A percentile compares a stretch with the other conserved stretches of the same genome.
Conservation (phyloP, 1,139 yeast species). For the Hyphopichia wangnamkhiaoensis region DNA sequence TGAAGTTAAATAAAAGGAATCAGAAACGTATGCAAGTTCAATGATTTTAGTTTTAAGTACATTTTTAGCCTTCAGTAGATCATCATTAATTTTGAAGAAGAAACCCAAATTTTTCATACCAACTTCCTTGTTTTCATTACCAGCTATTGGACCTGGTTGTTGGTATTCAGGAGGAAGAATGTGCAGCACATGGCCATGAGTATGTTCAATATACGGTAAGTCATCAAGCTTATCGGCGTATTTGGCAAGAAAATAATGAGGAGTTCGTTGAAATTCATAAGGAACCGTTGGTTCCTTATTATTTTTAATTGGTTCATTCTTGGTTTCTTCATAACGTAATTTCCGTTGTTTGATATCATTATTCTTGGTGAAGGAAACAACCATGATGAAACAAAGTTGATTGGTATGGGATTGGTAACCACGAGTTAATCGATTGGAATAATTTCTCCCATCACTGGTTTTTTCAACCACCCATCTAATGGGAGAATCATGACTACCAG, state of each 20-base stretch:
- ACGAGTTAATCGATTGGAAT: conserved; percentile 35
- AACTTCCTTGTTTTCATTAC: conserved; percentile 11
- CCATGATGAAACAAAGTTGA: conserved; percentile 32
- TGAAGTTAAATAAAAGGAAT: conserved; percentile 27
- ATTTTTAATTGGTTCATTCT: conserved; percentile 13
- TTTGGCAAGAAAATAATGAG: conserved; percentile 32
- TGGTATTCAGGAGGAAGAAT: conserved; percentile 33
- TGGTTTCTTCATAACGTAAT: conserved; percentile 11
- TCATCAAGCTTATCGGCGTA: conserved; percentile 32
- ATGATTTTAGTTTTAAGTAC: conserved; percentile 19
- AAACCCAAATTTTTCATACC: conserved; percentile 35
- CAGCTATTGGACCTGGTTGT: conserved; percentile 1
- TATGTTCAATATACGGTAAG: conserved; percentile 26
- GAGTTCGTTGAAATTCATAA: conserved; percentile 30
- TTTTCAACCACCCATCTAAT: conserved; percentile 38
- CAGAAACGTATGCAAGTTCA: conserved; percentile 20
- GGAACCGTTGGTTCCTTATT: conserved; percentile 22
- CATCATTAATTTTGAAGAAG: conserved; percentile 36
- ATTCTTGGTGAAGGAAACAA: conserved; percentile 35
- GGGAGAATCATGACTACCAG: conserved; percentile 31
- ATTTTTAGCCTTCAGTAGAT: conserved; percentile 24
- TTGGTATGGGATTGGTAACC: conserved; percentile 35
- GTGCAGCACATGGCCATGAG: conserved; percentile 34
- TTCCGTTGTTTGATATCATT: conserved; percentile 23
- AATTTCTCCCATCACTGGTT: conserved; percentile 37